Evolutionary conservation across 495 filamentous ascomycete genomes (phyloP).

Genomic region (Penicillium roqueforti): DNA sequence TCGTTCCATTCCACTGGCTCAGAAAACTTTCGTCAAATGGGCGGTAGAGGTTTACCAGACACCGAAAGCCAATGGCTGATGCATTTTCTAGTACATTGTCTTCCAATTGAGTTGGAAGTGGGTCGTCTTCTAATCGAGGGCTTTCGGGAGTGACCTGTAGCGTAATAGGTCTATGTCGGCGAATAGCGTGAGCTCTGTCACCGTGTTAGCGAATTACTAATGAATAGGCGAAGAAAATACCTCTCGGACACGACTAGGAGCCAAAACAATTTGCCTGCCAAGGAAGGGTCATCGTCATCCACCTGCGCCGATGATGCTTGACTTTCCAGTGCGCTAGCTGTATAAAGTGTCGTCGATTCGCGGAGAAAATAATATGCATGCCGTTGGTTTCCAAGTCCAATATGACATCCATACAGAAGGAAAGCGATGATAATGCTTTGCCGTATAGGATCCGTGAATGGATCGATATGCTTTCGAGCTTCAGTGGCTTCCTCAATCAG

Average conservation of each 20-base stretch:
- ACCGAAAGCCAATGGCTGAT: constrained; percentile 51
- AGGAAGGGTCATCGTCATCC: constrained; percentile 20
- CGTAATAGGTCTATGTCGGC: constrained; percentile 67
- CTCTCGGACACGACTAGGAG: constrained; percentile 67
- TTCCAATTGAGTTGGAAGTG: constrained; percentile 30
- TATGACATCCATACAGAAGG: constrained; percentile 67
- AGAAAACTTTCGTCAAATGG: constrained; percentile 70
- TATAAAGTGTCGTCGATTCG: constrained; percentile 61
- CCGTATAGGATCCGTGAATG: constrained; percentile 58
- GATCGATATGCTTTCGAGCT: constrained; percentile 64
- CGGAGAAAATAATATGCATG: constrained; percentile 71
- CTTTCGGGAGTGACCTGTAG: constrained; percentile 62
- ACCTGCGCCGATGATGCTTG: constrained; percentile 15
- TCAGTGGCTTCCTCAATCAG: constrained; percentile 67
- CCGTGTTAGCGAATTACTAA: not conserved
- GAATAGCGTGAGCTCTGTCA: constrained; percentile 62
- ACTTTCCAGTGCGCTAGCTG: constrained; percentile 39
- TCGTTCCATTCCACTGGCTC: constrained; percentile 68
- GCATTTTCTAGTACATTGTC: constrained; percentile 28
- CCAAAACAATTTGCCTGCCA: constrained; percentile 59
- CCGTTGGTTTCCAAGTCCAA: constrained; percentile 65
- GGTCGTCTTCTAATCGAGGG: constrained; percentile 52
- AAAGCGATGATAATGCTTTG: constrained; percentile 64
- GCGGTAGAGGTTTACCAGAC: constrained; percentile 62
- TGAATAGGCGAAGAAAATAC: constrained; percentile 28